A percentile compares a stretch with the other conserved stretches of the same genome.
phyloP scores from a whole-genome alignment of 352 stramenopile species.

The Phytophthora colocasiae region DNA sequence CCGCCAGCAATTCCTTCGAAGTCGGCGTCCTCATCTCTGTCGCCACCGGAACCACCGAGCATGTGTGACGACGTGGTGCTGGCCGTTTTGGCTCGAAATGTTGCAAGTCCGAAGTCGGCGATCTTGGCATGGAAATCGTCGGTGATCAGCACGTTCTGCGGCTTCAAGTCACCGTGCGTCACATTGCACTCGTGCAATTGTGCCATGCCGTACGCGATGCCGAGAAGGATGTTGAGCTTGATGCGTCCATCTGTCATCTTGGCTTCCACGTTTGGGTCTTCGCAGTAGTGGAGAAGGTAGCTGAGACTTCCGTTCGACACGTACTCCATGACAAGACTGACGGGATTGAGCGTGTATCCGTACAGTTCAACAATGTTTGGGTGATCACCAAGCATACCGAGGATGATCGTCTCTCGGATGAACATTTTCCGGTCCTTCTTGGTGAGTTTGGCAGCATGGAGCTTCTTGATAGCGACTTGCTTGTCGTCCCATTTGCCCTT shows the following conservation, averaged over 20 bases:
- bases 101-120: constrained; percentile 72
- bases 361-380: constrained; percentile 48
- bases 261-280: constrained; percentile 36
- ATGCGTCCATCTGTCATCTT: constrained; percentile 51
- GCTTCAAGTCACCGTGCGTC: constrained; percentile 71
- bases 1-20: constrained; percentile 41
- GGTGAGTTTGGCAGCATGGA: constrained; percentile 37
- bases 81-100: constrained; percentile 34
- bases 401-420: constrained; percentile 39
- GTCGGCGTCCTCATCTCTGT: constrained; percentile 31
- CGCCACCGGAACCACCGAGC: constrained; percentile 16
- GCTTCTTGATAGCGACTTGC: constrained; percentile 47
- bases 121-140: constrained; percentile 84
- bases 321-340: constrained; percentile 47
- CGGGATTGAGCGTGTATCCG: constrained; percentile 40
- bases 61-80: constrained; percentile 45
- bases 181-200: constrained; percentile 49
- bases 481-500: constrained; percentile 27
- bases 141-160: constrained; percentile 72
- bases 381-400: constrained; percentile 42
- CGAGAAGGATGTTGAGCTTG: constrained; percentile 45
- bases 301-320: constrained; percentile 39
- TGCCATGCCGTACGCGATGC: constrained; percentile 42
- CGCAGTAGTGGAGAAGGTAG: constrained; percentile 47
- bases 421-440: constrained; percentile 48